These are phyloP conservation scores for Wickerhamiella brachini DNA, from an alignment of 805 yeast genomes.

Conservation along the genomic window DNA sequence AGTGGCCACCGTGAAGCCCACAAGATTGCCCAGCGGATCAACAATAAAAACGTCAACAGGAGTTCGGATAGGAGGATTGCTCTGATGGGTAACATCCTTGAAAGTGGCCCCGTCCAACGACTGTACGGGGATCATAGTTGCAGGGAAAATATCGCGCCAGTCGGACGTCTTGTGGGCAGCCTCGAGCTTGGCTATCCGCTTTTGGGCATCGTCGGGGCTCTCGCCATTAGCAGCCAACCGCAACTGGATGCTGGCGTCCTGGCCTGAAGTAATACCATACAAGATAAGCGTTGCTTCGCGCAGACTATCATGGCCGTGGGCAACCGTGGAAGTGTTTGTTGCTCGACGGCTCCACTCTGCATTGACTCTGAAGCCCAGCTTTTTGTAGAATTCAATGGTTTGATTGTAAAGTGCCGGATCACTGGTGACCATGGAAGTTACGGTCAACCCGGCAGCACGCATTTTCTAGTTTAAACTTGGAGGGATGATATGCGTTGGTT, in stretches of 20 bases:
- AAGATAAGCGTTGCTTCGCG: constrained; percentile 23
- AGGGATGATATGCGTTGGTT: not conserved
- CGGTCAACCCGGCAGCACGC: constrained; percentile 23
- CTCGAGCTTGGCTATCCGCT: constrained; percentile 12
- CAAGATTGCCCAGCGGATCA: constrained; percentile 72
- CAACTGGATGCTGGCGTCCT: constrained; percentile 22
- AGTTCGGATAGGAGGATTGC: constrained; percentile 52
- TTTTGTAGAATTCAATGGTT: constrained; percentile 45
- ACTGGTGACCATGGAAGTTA: constrained; percentile 32
- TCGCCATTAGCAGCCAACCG: constrained; percentile 20
- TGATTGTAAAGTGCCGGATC: constrained; percentile 30
- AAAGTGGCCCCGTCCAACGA: constrained; percentile 26
- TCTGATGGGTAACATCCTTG: constrained; percentile 30
- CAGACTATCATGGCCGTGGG: constrained; percentile 14
- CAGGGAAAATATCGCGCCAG: constrained; percentile 36
- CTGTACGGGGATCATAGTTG: constrained; percentile 34
- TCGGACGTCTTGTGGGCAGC: constrained; percentile 23
- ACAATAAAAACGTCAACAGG: constrained; percentile 65
- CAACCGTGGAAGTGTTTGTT: constrained; percentile 2
- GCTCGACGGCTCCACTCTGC: constrained; percentile 23
- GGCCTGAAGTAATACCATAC: constrained; percentile 10
- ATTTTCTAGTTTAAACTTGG: not conserved
- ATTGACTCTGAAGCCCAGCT: constrained; percentile 29
- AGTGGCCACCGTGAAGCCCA: constrained; percentile 50
- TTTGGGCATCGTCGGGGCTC: constrained; percentile 13